Evolutionary conservation across 768 basidiomycete species (phyloP).

Genomic region (Cystobasidium tubakii): DNA sequence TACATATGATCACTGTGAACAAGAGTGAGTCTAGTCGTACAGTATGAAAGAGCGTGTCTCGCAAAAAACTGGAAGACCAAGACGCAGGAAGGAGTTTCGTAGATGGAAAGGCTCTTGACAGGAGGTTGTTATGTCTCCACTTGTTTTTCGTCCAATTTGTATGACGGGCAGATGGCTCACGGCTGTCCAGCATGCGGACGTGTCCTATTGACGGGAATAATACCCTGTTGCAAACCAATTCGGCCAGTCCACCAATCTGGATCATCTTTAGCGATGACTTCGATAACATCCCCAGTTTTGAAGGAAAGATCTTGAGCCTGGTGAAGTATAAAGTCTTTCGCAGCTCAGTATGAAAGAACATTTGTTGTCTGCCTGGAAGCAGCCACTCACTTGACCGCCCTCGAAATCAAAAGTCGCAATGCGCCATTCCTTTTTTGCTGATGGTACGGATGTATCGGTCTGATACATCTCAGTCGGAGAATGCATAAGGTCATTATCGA

Average conservation of each 20-base stretch:
- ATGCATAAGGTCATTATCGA: not conserved
- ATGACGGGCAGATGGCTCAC: too few species aligned
- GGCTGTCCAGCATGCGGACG: not conserved
- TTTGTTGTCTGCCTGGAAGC: too few species aligned
- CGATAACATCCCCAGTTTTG: conserved; percentile 31
- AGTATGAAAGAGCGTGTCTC: too few species aligned
- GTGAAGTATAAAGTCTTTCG: not conserved
- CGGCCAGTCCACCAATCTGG: conserved; percentile 23
- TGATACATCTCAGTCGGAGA: not conserved
- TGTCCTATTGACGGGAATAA: conserved; percentile 31
- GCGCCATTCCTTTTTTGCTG: not conserved
- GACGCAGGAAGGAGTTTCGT: too few species aligned
- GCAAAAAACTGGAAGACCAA: too few species aligned
- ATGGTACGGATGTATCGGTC: not conserved
- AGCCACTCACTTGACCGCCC: conserved; percentile 15
- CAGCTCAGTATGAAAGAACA: too few species aligned
- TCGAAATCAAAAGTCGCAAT: conserved; percentile 31
- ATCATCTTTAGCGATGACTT: conserved; percentile 24
- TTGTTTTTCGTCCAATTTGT: too few species aligned
- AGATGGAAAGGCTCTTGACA: too few species aligned
- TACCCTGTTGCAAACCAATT: conserved; percentile 12
- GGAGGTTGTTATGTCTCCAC: too few species aligned
- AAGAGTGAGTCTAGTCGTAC: too few species aligned
- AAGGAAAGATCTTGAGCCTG: conserved; percentile 29
- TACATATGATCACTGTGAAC: too few species aligned